Base-by-base conservation (phyloP, 495 filamentous ascomycete genomes). In the Neurospora sp. region DNA sequence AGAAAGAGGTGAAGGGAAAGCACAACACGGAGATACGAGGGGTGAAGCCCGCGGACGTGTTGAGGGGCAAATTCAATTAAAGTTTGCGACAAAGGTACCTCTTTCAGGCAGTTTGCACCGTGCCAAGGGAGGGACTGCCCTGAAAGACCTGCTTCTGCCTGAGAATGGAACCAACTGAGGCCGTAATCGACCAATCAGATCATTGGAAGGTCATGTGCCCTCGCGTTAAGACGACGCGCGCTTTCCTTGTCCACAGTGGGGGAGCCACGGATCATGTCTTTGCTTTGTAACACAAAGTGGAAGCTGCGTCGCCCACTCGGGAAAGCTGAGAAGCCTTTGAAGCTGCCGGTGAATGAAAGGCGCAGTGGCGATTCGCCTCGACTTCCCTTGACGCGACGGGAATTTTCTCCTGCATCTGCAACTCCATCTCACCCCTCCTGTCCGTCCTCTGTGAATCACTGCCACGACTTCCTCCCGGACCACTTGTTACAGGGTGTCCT, bases 11-110 rank as follows among this genome's bases (percentile, higher is more conserved):
- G 69, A 69, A 54, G 27, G 46, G 35, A 20, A 69, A 69, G 39
- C 9, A 62, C 54, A 23, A 31, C 54, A 62, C 54, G 54, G 12
- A 2, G 9, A 12, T 71, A 38, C 20, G 66, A 40, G 18, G 27
- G 9, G 37, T 16, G 40, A 73, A 70, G 77, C 77, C 71, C 27
- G 70, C 20, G 48, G 72, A 78, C 79, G 79, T 78, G 79, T 74
- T 70, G 79, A 75, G 78, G 78, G 79, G 78, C 75, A 72, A 73
- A 76, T 74, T 74, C 75, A 75, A 76, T 79, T 76, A 69, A 78
- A 77, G 42, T 74, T 73, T 14, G 35, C 41, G 66, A 81, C 79
- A 77, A 78, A 77, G 79, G 35, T 78, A 78, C 77, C 54, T 66
- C 6, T 66, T 66, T 35, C 14, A 37, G 54, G 54, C 3, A 66